These are phyloP conservation scores for Neurospora sp. DNA, from an alignment of 495 filamentous ascomycete species.

Conservation along the genomic window DNA sequence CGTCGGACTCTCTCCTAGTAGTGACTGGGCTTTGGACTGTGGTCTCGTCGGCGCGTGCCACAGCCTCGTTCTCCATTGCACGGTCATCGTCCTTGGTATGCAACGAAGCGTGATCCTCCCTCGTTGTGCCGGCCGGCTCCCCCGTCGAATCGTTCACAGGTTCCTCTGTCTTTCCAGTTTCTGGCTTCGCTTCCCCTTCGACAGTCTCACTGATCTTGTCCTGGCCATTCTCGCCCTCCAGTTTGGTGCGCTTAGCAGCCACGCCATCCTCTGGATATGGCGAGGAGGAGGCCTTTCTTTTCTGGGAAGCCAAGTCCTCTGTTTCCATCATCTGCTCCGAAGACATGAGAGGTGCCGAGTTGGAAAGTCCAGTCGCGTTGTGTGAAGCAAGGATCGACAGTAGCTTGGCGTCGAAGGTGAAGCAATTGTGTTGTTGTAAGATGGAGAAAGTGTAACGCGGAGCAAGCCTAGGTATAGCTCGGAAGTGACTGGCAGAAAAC, in stretches of 20 bases:
- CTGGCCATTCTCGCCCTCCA: conserved; percentile 7
- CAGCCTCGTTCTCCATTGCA: background rate
- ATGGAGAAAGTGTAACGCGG: background rate
- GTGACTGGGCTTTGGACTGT: background rate
- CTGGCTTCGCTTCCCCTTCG: background rate
- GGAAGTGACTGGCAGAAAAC: background rate
- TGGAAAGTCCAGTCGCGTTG: background rate
- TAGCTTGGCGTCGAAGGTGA: background rate
- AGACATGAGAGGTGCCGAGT: background rate
- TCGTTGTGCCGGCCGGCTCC: background rate
- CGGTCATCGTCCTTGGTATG: background rate
- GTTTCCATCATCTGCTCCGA: background rate
- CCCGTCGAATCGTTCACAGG: background rate
- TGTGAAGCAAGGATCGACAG: background rate
- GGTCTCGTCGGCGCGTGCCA: background rate
- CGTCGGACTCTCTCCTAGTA: background rate
- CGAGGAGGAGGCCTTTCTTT: conserved; percentile 18
- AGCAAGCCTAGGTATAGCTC: background rate
- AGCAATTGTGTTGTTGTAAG: background rate
- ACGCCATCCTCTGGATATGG: conserved; percentile 1
- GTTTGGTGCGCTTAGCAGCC: conserved; percentile 14
- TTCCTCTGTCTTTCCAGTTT: background rate
- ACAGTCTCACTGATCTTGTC: conserved; percentile 7
- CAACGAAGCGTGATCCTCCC: background rate
- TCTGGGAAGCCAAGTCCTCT: conserved; percentile 1